phyloP scores from a whole-genome alignment of 1,139 yeast genomes.

The Pichia sp. region DNA sequence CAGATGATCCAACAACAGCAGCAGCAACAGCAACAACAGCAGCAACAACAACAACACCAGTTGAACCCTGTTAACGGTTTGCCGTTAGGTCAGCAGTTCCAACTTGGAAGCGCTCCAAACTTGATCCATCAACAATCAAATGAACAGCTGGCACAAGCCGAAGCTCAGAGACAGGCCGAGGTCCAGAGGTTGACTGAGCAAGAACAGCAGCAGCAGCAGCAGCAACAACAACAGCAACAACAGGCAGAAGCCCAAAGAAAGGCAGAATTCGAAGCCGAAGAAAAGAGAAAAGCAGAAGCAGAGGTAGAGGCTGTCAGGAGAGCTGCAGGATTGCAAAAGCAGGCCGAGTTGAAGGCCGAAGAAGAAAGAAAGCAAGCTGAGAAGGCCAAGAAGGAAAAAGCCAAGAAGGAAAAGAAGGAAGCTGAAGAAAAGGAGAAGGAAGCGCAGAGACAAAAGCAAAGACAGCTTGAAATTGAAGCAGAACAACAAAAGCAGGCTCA shows the following conservation, averaged over 20 bases:
- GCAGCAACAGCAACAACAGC: conserved; percentile 23
- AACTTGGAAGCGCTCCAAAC: conserved; percentile 19
- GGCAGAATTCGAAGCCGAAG: background rate
- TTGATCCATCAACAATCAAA: conserved; percentile 8
- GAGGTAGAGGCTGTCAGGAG: too few relatives aligned
- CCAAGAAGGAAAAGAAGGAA: too few relatives aligned
- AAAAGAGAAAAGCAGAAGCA: background rate
- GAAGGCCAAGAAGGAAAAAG: too few relatives aligned
- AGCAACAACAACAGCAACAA: background rate
- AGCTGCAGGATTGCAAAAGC: too few relatives aligned
- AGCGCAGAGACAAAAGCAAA: background rate
- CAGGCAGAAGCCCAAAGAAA: conserved; percentile 1
- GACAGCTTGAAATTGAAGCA: background rate
- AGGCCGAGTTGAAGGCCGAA: too few relatives aligned
- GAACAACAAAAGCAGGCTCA: background rate
- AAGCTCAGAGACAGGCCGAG: conserved; percentile 7
- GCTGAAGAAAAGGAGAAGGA: background rate
- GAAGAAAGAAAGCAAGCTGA: too few relatives aligned
- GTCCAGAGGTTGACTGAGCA: too few relatives aligned
- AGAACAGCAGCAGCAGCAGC: too few relatives aligned
- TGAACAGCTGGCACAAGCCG: background rate
- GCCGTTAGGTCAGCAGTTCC: conserved; percentile 26
- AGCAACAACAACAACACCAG: conserved; percentile 28
- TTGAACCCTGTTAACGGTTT: conserved; percentile 19
- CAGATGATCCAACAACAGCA: conserved; percentile 33